Evolutionary conservation across 371 early-diverging fungal species (phyloP), one percentile per base, ranked within the genome.

Genomic region (Mortierella sp.): DNA sequence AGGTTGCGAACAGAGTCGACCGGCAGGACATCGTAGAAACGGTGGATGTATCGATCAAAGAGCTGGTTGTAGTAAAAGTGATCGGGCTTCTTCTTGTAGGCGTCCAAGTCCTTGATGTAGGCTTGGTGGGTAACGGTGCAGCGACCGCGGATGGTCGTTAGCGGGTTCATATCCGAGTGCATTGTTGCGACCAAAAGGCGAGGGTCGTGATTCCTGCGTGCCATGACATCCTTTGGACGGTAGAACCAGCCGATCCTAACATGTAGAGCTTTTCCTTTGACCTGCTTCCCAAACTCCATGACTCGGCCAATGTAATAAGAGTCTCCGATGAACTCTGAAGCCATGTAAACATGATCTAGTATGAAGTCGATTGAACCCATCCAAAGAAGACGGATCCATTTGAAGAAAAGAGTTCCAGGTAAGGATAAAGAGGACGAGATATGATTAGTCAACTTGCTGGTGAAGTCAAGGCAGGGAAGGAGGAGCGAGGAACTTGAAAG

Each of bases 1-100:
- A 96, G 93, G 77, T 97, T 97, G 72, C 93, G 94, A 53, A 96
- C 94, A 6, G 91, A 84, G 59, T 93, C 91, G 40, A 94, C 91
- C 1, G 98, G 96, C 4, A 97, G 87, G 5, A 97, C 95, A 79
- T 97, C 98, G 84, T 96, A 97, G 26, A 96, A 89, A 24, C 96
- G 94, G 71, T 94, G 95, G 54, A 95, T 97, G 88, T 95, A 97
- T 34, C 97, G 92, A 83, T 97, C 98, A 81, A 95, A 97, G 31
- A 97, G 90, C 81, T 95, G 96, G 75, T 91, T 88, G 83, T 95
- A 97, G 81, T 95, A 97, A 83, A 96, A 97, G 82, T 92, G 90
- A 85, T 96, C 94, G 6, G 93, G 90, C 48, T 84, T 78, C 43
- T 85, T 81, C 72, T 89, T 88, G 77, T 94, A 95, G 0, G 79